Conservation (phyloP, 129 eudicot species). For the Centaurea solstitialis region DNA sequence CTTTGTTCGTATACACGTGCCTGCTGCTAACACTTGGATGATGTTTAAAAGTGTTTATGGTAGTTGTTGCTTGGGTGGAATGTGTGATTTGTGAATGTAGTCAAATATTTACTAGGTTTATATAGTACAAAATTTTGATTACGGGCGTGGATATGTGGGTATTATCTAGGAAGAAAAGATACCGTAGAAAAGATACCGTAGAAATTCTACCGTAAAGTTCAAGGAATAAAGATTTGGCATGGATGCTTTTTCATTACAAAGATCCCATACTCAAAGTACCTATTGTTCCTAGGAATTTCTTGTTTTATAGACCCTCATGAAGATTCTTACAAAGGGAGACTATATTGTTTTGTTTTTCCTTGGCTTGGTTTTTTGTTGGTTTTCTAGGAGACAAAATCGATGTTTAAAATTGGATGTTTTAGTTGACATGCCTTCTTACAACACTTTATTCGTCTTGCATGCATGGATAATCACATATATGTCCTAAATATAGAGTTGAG, state of each 20-base stretch:
- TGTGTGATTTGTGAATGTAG: background rate
- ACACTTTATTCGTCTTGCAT: background rate
- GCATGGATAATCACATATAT: background rate
- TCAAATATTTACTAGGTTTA: background rate
- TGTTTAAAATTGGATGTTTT: background rate
- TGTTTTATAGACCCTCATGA: background rate
- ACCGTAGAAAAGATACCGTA: background rate
- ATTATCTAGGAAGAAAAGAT: background rate
- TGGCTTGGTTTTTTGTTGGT: background rate
- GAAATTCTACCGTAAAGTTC: background rate
- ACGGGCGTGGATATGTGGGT: background rate
- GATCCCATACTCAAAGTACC: background rate
- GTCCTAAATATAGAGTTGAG: background rate
- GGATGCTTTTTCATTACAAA: background rate
- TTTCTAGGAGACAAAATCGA: background rate
- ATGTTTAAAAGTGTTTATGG: background rate
- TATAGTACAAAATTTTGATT: background rate
- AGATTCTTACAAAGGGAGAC: background rate
- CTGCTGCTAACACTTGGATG: background rate
- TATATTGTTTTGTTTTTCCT: background rate
- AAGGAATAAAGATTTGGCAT: background rate
- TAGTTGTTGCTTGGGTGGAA: background rate
- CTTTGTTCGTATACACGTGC: background rate
- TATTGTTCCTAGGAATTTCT: background rate
- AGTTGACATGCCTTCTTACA: background rate